phyloP scores from a whole-genome alignment of 345 rosid genomes.

The Eucalyptus regnans region DNA sequence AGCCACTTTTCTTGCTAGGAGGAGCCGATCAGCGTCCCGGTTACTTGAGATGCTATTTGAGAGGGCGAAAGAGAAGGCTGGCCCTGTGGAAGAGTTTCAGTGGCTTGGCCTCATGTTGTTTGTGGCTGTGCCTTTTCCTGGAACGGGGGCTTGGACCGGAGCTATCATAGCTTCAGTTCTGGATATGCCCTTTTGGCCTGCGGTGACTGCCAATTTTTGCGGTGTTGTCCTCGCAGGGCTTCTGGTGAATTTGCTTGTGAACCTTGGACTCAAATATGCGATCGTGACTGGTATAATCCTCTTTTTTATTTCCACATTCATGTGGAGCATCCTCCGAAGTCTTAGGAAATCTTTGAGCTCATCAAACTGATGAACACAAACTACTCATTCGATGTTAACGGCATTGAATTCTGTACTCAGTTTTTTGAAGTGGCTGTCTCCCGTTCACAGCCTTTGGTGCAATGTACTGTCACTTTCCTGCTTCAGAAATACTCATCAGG shows the following conservation, averaged over 20 bases:
- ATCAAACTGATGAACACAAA: slow-evolving; percentile 5
- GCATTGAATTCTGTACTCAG: neutral
- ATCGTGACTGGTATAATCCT: slow-evolving; percentile 48
- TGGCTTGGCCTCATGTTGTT: slow-evolving; percentile 96
- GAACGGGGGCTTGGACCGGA: slow-evolving; percentile 97
- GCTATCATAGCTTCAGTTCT: slow-evolving; percentile 81
- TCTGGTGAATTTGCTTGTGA: slow-evolving; percentile 73
- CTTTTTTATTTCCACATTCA: slow-evolving; percentile 60
- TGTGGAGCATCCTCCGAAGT: slow-evolving; percentile 74
- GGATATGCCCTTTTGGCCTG: slow-evolving; percentile 86
- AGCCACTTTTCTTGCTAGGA: slow-evolving; percentile 54
- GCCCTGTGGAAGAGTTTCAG: slow-evolving; percentile 84
- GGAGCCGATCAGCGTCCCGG: slow-evolving; percentile 42
- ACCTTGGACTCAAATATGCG: slow-evolving; percentile 77
- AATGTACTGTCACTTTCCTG: neutral
- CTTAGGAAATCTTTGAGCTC: slow-evolving; percentile 40
- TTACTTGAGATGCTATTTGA: slow-evolving; percentile 51
- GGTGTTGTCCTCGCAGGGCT: slow-evolving; percentile 81
- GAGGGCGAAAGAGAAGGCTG: slow-evolving; percentile 72
- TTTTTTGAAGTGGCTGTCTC: neutral
- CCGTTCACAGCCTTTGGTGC: neutral
- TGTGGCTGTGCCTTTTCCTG: slow-evolving; percentile 94
- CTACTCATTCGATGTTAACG: neutral
- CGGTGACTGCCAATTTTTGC: slow-evolving; percentile 63
- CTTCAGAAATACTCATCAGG: neutral